Percentiles rank a stretch among this genome's conserved stretches.
Conservation (phyloP, 2,329 filamentous ascomycete genomes). For the Calonectria ilicicola region DNA sequence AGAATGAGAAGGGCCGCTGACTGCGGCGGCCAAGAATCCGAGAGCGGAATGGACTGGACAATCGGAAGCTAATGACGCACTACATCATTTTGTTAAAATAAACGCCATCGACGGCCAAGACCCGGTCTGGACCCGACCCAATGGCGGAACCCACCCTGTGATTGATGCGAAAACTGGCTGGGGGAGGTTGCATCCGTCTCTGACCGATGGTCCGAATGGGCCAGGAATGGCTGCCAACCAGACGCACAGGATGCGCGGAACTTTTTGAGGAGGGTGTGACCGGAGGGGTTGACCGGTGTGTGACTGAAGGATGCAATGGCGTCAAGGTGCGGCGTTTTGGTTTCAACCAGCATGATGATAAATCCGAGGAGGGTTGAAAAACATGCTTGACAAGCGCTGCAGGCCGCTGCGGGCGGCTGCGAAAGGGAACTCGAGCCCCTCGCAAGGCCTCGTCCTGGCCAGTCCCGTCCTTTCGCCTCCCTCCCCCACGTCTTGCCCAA, state of each 20-base stretch:
- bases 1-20: no score
- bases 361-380: no score
- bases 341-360: neutral
- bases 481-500: neutral
- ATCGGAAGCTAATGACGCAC: conserved; percentile 22
- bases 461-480: neutral
- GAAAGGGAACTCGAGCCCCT: neutral
- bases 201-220: conserved; percentile 28
- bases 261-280: no score
- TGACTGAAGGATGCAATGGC: no score
- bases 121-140: conserved; percentile 28
- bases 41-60: conserved; percentile 11
- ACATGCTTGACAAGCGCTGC: neutral
- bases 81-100: conserved; percentile 36
- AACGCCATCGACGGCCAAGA: conserved; percentile 41
- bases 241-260: no score
- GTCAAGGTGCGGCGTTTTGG: neutral
- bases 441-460: neutral
- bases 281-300: no score
- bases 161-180: conserved; percentile 18
- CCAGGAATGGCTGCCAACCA: neutral
- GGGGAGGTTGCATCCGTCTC: conserved; percentile 3
- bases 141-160: conserved; percentile 16
- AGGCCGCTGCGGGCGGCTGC: neutral
- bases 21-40: neutral